Conservation (phyloP, 306 rosid species). For the Mucuna pruriens region DNA sequence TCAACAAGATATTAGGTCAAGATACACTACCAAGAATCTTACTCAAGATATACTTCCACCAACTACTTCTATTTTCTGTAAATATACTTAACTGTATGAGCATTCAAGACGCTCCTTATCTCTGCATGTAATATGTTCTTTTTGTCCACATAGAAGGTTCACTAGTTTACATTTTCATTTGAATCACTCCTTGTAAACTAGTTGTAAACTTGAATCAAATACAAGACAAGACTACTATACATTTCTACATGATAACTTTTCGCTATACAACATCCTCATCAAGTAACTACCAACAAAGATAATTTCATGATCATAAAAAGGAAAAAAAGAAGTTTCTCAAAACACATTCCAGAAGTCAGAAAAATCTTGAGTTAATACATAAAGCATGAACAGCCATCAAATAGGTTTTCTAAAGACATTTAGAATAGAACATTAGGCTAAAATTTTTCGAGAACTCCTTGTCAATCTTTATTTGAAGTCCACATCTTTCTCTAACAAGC, state of each 20-base stretch:
- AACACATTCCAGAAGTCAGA: conserved; percentile 6
- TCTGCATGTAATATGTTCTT: conserved; percentile 8
- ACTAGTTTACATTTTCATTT: neutral
- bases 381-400: neutral
- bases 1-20: neutral
- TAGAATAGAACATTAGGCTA: conserved; percentile 9
- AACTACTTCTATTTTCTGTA: conserved; percentile 4
- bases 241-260: conserved; percentile 15
- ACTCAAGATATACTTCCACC: conserved; percentile 28
- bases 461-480: neutral
- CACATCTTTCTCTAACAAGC: neutral
- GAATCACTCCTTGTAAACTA: conserved; percentile 9
- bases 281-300: conserved; percentile 14
- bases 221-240: neutral
- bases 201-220: conserved; percentile 1
- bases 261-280: conserved; percentile 8
- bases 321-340: neutral
- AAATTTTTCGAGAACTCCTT: neutral
- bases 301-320: conserved; percentile 27
- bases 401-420: conserved; percentile 25
- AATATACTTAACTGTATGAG: neutral
- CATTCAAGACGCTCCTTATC: conserved; percentile 26
- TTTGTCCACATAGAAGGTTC: neutral
- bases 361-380: conserved; percentile 3
- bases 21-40: neutral